Percentiles rank a stretch among this genome's conserved stretches.
Evolutionary conservation across 139 green algal genomes (phyloP).

Genomic region (Coelastrella sp.): DNA sequence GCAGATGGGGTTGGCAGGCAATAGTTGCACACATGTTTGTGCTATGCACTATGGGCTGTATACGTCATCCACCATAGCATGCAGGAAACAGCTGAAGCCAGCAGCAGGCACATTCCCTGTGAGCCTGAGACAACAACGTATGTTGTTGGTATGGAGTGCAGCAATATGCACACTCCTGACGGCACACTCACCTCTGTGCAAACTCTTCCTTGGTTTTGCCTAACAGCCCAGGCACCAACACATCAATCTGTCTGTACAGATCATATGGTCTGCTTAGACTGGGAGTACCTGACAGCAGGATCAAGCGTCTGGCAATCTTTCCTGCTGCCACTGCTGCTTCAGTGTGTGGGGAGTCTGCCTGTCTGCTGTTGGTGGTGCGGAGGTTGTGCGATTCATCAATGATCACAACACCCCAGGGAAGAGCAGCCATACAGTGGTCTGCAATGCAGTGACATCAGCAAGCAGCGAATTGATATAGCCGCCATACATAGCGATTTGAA

Average conservation of each 20-base stretch:
- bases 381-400: constrained; percentile 90
- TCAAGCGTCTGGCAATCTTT: constrained; percentile 53
- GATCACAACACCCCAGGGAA: constrained; percentile 85
- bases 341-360: constrained; percentile 78
- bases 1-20: not conserved
- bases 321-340: constrained; percentile 71
- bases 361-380: constrained; percentile 69
- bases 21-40: too few species aligned
- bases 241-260: constrained; percentile 85
- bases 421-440: constrained; percentile 81
- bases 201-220: constrained; percentile 84
- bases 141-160: not conserved
- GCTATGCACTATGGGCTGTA: too few species aligned
- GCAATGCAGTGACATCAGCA: not conserved
- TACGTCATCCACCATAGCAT: too few species aligned
- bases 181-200: constrained; percentile 64
- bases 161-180: not conserved
- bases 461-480: too few species aligned
- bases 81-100: too few species aligned
- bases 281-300: constrained; percentile 94
- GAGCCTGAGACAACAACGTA: too few species aligned
- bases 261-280: constrained; percentile 90
- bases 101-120: too few species aligned
- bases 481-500: too few species aligned
- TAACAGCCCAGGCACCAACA: constrained; percentile 84